phyloP scores from a whole-genome alignment of 2,329 filamentous ascomycete genomes.

The Amylocarpus encephaloides region DNA sequence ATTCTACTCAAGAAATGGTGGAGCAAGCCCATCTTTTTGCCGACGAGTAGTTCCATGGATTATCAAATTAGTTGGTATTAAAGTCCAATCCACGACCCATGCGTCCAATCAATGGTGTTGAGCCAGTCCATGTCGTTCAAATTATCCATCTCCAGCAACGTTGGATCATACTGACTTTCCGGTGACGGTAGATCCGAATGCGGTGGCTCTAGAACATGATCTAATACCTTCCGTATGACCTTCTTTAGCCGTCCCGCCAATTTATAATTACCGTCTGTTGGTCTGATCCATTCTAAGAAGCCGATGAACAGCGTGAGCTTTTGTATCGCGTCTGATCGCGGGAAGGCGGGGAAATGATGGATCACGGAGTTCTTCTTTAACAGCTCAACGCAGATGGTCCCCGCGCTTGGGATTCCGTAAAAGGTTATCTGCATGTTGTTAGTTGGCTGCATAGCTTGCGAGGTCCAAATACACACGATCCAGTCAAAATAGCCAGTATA shows the following conservation, averaged over 20 bases:
- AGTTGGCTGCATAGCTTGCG: slow-evolving; percentile 2
- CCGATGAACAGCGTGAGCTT: slow-evolving; percentile 28
- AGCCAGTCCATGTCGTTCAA: slow-evolving; percentile 25
- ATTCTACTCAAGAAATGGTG: no score
- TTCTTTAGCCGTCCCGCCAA: slow-evolving; percentile 22
- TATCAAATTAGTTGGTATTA: neutral
- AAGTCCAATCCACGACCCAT: slow-evolving; percentile 25
- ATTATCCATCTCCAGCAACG: slow-evolving; percentile 14
- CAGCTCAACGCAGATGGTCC: slow-evolving; percentile 27
- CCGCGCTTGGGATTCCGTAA: slow-evolving; percentile 26
- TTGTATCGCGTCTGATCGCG: slow-evolving; percentile 26
- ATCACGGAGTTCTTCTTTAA: slow-evolving; percentile 16
- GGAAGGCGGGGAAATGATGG: slow-evolving; percentile 16
- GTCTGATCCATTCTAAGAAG: slow-evolving; percentile 29
- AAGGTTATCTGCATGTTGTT: slow-evolving; percentile 10
- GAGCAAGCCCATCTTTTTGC: no score
- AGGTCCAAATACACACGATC: slow-evolving; percentile 19
- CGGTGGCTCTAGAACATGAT: slow-evolving; percentile 23
- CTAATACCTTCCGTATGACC: slow-evolving; percentile 22
- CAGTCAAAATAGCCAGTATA: slow-evolving; percentile 25
- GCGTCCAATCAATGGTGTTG: slow-evolving; percentile 28
- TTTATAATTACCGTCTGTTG: slow-evolving; percentile 28
- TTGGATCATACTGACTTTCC: slow-evolving; percentile 14
- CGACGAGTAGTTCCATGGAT: no score
- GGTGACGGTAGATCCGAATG: slow-evolving; percentile 1